phyloP scores from a whole-genome alignment of 805 yeast genomes.

The Lipomyces japonicus region DNA sequence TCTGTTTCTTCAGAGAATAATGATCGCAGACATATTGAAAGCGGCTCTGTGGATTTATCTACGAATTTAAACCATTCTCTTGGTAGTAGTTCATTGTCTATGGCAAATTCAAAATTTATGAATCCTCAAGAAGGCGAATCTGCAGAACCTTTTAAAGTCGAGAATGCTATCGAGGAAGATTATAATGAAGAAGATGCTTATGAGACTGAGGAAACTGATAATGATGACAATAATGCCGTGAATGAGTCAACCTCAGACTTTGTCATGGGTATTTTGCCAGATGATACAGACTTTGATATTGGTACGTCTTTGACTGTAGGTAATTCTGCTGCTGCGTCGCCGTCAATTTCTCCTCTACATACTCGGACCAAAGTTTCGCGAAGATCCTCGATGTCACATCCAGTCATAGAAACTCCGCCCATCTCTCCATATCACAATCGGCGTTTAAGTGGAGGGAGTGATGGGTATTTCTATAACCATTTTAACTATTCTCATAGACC shows the following conservation, averaged over 20 bases:
- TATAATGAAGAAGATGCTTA: conserved; percentile 1
- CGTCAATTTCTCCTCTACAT: background rate
- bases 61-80: too few relatives aligned
- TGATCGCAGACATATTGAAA: background rate
- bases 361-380: background rate
- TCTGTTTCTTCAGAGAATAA: background rate
- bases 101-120: background rate
- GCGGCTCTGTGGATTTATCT: too few relatives aligned
- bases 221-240: conserved; percentile 5
- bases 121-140: conserved; percentile 1
- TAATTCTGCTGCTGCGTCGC: background rate
- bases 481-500: conserved; percentile 15
- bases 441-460: conserved; percentile 18
- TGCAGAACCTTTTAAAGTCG: background rate
- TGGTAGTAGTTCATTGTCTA: too few relatives aligned
- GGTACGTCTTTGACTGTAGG: conserved; percentile 8
- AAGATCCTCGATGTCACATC: conserved; percentile 6
- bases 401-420: conserved; percentile 4
- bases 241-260: background rate
- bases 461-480: conserved; percentile 19
- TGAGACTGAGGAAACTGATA: conserved; percentile 10
- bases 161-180: background rate
- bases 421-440: conserved; percentile 8
- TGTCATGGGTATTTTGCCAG: conserved; percentile 24
- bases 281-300: conserved; percentile 24